Evolutionary conservation across 805 yeast genomes (phyloP), one percentile per base, ranked within the genome.

Genomic region (Blastobotrys robertii): DNA sequence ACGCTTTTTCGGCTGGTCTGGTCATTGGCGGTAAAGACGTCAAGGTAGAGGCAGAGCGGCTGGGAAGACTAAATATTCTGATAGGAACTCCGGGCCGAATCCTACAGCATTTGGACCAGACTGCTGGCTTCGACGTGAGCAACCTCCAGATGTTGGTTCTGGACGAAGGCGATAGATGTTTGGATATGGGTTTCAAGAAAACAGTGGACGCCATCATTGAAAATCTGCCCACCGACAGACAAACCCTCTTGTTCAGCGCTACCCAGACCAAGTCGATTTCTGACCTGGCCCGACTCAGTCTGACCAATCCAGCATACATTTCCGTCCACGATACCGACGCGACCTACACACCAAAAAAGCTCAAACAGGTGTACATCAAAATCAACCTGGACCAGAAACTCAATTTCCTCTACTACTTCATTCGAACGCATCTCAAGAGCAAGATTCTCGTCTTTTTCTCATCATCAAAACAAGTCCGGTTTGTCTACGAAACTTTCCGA

Each of bases 21-120:
- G 90, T 88, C 8, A 87, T 88, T 54, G 97, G 97, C 39, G 97
- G 97, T 32, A 86, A 88, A 58, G 95, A 86, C 57, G 82, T 83
- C 28, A 74, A 76, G 46, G 83, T 72, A 52, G 97, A 87, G 60
- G 74, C 76, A 48, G 95, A 84, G 41, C 74, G 97, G 58, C 75
- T 87, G 6, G 73, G 81, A 0, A 73, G 74, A 51, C 79, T 87
- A 64, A 88, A 87, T 60, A 83, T 87, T 36, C 67, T 87, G 43
- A 81, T 87, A 29, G 92, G 95, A 10, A 87, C 97, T 0, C 97
- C 97, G 0, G 97, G 97, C 3, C 71, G 97, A 59, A 64, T 87
- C 13, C 67, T 88, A 37, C 97, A 87, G 58, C 96, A 87, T 58
- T 72, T 87, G 75, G 94, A 88, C 59, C 94, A 88, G 58, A 79